A percentile compares a stretch with the other conserved stretches of the same genome.
Evolutionary conservation across 2,329 filamentous ascomycete genomes (phyloP).

Genomic region (Aspergillus jensenii): DNA sequence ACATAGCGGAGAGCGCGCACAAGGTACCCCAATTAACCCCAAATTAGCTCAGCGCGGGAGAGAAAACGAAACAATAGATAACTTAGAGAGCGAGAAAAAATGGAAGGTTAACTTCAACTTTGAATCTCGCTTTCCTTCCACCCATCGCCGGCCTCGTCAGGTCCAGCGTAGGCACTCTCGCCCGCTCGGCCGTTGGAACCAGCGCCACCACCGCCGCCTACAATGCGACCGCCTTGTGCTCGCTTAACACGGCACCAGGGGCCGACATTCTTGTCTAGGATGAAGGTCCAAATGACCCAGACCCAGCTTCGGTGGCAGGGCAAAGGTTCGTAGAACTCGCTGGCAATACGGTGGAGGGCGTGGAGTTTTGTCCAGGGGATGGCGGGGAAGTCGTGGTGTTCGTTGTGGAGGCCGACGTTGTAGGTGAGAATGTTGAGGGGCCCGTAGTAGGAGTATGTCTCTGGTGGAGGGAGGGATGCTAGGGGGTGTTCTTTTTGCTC

Average conservation of each 20-base stretch:
- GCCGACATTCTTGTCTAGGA: conserved; percentile 84
- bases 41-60: background rate
- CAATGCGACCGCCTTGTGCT: conserved; percentile 69
- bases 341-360: conserved; percentile 73
- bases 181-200: conserved; percentile 36
- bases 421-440: conserved; percentile 89
- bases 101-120: conserved; percentile 43
- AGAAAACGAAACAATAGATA: no score
- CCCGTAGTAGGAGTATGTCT: conserved; percentile 97
- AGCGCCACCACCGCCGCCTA: conserved; percentile 44
- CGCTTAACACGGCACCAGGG: conserved; percentile 92
- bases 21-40: background rate
- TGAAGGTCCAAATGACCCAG: conserved; percentile 92
- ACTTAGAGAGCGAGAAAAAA: background rate
- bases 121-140: conserved; percentile 73
- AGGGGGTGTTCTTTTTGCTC: conserved; percentile 48
- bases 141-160: conserved; percentile 49
- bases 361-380: conserved; percentile 90
- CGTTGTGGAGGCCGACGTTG: conserved; percentile 97
- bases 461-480: conserved; percentile 70
- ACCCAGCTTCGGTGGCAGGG: conserved; percentile 89
- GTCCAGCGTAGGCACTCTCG: conserved; percentile 46
- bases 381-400: conserved; percentile 98
- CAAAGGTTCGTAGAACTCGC: conserved; percentile 87
- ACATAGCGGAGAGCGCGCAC: background rate